Conservation (phyloP, 139 green algal genomes). For the Chlorella sp. region DNA sequence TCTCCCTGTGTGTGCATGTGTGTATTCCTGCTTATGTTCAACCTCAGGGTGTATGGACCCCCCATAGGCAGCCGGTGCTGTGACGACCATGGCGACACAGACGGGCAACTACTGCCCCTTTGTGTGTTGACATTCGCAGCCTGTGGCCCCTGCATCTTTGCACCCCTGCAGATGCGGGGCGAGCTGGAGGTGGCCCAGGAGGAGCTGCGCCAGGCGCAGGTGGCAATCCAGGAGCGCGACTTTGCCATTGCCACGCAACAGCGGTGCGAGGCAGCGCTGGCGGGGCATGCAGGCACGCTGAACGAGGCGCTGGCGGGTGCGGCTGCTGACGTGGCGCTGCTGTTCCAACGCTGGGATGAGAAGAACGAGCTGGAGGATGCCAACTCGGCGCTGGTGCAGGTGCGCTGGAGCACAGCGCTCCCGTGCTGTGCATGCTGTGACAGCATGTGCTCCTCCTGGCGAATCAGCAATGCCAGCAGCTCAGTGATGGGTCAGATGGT, state of each 20-base stretch:
- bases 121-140: too few relatives aligned
- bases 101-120: neutral
- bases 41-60: too few relatives aligned
- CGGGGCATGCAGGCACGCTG: conserved; percentile 42
- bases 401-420: neutral
- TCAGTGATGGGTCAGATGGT: too few relatives aligned
- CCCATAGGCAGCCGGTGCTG: neutral
- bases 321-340: conserved; percentile 30
- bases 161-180: conserved; percentile 27
- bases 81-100: neutral
- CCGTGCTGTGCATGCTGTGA: too few relatives aligned
- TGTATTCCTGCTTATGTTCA: too few relatives aligned
- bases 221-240: conserved; percentile 50
- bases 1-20: too few relatives aligned
- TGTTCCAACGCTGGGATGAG: conserved; percentile 45
- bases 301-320: conserved; percentile 39
- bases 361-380: conserved; percentile 50
- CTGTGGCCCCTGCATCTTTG: neutral
- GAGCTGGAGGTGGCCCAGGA: conserved; percentile 39
- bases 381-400: conserved; percentile 49
- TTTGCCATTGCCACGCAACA: conserved; percentile 55
- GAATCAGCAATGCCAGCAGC: too few relatives aligned
- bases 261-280: conserved; percentile 42
- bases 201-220: conserved; percentile 32
- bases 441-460: too few relatives aligned